Conservation (phyloP, 768 basidiomycete species). For the Mycena amicta region DNA sequence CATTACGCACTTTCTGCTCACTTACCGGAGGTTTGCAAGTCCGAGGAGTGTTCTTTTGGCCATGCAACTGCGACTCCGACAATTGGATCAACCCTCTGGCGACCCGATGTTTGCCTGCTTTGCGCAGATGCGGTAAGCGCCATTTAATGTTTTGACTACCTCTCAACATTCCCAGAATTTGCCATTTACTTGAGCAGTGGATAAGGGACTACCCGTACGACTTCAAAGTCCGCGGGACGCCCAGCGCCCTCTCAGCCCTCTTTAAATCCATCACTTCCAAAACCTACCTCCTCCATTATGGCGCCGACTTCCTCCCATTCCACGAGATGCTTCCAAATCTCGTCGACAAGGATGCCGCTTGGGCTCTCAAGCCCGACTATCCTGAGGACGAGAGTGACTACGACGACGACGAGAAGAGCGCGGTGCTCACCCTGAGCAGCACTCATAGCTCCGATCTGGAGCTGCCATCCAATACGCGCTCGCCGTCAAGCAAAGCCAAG, state of each 20-base stretch:
- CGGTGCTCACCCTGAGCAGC: slow-evolving; percentile 26
- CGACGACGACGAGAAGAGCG: slow-evolving; percentile 36
- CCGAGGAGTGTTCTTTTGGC: slow-evolving; percentile 80
- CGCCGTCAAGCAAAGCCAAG: slow-evolving; percentile 29
- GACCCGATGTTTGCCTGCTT: slow-evolving; percentile 88
- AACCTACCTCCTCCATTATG: slow-evolving; percentile 83
- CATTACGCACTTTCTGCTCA: slow-evolving; percentile 79
- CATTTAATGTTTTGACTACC: slow-evolving; percentile 9
- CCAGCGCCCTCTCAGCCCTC: slow-evolving; percentile 71
- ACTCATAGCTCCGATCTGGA: slow-evolving; percentile 24
- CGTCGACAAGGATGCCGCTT: slow-evolving; percentile 68
- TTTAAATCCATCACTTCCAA: slow-evolving; percentile 80
- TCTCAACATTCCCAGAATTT: slow-evolving; percentile 56
- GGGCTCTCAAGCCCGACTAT: slow-evolving; percentile 73
- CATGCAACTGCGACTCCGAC: slow-evolving; percentile 86
- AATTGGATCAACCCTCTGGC: slow-evolving; percentile 67
- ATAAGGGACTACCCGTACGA: slow-evolving; percentile 75
- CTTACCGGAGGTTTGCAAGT: slow-evolving; percentile 80
- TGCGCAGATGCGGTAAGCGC: slow-evolving; percentile 78
- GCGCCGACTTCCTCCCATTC: slow-evolving; percentile 81
- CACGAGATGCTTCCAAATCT: slow-evolving; percentile 65
- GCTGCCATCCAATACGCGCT: slow-evolving; percentile 17
- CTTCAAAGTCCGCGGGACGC: slow-evolving; percentile 76
- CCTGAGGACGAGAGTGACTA: slow-evolving; percentile 65
- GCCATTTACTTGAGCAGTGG: slow-evolving; percentile 78